A percentile compares a stretch with the other conserved stretches of the same genome.
Conservation (phyloP, 768 basidiomycete genomes). For the Rubroboletus pulcherrimus region DNA sequence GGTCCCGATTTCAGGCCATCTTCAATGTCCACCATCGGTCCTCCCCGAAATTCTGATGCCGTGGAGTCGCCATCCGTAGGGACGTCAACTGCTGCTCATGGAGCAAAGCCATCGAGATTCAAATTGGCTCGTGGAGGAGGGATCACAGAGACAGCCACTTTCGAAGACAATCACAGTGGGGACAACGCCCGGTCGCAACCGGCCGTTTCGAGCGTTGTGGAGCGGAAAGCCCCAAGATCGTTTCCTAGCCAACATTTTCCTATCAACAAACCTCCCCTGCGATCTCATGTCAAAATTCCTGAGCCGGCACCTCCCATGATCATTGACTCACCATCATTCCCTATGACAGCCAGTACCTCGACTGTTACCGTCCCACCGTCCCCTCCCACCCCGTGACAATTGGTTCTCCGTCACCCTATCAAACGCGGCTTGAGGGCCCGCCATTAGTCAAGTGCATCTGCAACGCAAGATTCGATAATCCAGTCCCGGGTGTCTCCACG, state of each 20-base stretch:
- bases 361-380: neutral
- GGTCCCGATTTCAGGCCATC: slow-evolving; percentile 40
- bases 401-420: slow-evolving; percentile 18
- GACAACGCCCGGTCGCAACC: slow-evolving; percentile 37
- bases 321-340: slow-evolving; percentile 20
- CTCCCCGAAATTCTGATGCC: neutral
- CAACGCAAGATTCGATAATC: slow-evolving; percentile 9
- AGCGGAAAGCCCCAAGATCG: slow-evolving; percentile 18
- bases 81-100: slow-evolving; percentile 7
- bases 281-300: neutral
- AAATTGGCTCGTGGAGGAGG: slow-evolving; percentile 23
- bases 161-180: slow-evolving; percentile 22
- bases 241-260: slow-evolving; percentile 12
- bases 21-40: neutral
- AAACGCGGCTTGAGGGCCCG: slow-evolving; percentile 18
- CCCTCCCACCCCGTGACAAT: slow-evolving; percentile 8
- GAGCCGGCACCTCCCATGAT: slow-evolving; percentile 7
- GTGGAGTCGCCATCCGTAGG: neutral
- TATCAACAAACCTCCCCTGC: slow-evolving; percentile 14
- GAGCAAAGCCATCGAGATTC: slow-evolving; percentile 48
- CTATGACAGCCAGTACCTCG: slow-evolving; percentile 4
- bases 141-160: slow-evolving; percentile 7
- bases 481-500: neutral
- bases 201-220: slow-evolving; percentile 22
- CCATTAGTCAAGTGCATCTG: slow-evolving; percentile 17